Base-by-base conservation (phyloP, 805 yeast genomes). In the Candida adriatica region DNA sequence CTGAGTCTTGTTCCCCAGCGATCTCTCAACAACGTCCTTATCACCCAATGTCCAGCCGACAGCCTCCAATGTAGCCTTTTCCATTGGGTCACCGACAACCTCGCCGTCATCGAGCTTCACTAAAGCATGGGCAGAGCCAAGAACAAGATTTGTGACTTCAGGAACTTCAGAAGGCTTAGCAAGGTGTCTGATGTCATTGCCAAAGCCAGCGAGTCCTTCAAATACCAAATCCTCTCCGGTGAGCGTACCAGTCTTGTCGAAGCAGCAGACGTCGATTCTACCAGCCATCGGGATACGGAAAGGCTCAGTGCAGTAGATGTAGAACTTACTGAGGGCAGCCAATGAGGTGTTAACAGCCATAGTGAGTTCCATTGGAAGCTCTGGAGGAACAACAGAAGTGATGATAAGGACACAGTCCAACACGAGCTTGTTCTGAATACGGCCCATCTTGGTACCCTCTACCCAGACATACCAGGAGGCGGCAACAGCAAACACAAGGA, bases 401-500 rank as follows among this genome's bases (percentile, higher is more conserved):
- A 92, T 74, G 48, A 92, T 94, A 53, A 92, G 73, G 43, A 92
- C 82, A 77, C 98, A 92, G 61, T 92, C 97, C 53, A 92, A 71
- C 44, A 92, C 79, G 58, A 92, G 73, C 61, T 90, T 90, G 34
- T 94, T 83, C 59, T 90, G 95, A 48, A 85, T 75, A 64, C 98
- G 82, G 51, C 96, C 97, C 85, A 85, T 80, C 56, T 72, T 79
- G 16, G 94, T 82, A 60, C 98, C 98, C 63, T 90, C 96, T 38
- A 83, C 80, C 98, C 98, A 92, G 33, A 92, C 97, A 53, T 90
- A 92, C 86, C 95, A 81, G 14, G 95, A 80, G 19, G 98, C 98
- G 47, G 87, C 85, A 53, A 92, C 70, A 41, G 98, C 98, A 51
- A 92, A 92, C 23, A 83, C 66, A 46, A 92, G 72, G 56, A 92